Conservation (phyloP, 108 stramenopile species). For the Nitzschia sp. region DNA sequence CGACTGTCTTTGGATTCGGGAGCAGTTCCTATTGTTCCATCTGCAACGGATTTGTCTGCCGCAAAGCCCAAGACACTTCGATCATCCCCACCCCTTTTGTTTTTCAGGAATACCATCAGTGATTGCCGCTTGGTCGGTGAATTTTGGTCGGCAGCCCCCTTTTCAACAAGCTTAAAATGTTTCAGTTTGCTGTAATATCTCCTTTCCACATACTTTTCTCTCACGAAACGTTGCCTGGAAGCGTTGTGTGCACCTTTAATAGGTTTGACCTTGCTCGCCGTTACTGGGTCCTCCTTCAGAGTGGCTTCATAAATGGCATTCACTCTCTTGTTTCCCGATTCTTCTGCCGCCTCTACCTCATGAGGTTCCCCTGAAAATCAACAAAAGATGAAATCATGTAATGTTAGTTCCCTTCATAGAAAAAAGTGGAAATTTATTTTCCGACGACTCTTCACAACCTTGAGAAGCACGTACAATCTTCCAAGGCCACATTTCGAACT, state of each 20-base stretch:
- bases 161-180: conserved; percentile 16
- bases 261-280: conserved; percentile 24
- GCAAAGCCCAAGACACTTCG: not conserved
- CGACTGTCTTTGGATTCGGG: conserved; percentile 1
- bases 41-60: not conserved
- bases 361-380: conserved; percentile 28
- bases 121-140: conserved; percentile 11
- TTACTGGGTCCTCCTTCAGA: conserved; percentile 31
- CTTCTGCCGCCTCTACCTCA: conserved; percentile 66
- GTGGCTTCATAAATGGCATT: conserved; percentile 66
- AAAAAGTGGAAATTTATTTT: not conserved
- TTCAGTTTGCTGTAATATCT: conserved; percentile 20
- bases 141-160: not conserved
- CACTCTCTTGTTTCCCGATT: conserved; percentile 62
- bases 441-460: not conserved
- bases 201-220: conserved; percentile 22
- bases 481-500: conserved; percentile 76
- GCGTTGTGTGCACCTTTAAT: conserved; percentile 17
- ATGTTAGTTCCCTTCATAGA: not conserved
- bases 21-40: conserved; percentile 7
- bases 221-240: conserved; percentile 24
- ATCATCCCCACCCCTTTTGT: not conserved
- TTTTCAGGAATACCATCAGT: conserved; percentile 10
- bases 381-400: not conserved
- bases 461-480: conserved; percentile 32